Conservation (phyloP, 768 basidiomycete genomes). For the Mrakia gelida region DNA sequence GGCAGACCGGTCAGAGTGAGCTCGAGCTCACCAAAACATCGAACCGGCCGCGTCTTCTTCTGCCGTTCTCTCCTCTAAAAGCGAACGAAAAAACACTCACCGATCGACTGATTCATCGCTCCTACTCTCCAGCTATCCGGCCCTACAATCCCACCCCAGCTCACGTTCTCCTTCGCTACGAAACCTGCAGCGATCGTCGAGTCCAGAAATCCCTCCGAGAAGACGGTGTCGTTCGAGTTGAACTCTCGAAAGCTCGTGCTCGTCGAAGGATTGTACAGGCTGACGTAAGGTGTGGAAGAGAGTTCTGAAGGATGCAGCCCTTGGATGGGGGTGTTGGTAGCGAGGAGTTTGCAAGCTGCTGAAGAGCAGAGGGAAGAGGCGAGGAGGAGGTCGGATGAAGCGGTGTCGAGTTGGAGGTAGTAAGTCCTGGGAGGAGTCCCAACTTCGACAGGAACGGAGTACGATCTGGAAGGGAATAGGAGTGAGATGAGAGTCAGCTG, state of each 20-base stretch:
- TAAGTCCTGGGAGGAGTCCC: slow-evolving; percentile 17
- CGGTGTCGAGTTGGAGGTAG: slow-evolving; percentile 30
- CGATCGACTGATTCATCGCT: slow-evolving; percentile 9
- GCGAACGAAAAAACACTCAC: neutral
- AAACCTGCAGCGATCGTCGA: slow-evolving; percentile 15
- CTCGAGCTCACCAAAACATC: neutral
- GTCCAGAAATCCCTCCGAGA: neutral
- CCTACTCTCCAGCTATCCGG: slow-evolving; percentile 1
- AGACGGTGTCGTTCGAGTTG: slow-evolving; percentile 7
- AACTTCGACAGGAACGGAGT: slow-evolving; percentile 22
- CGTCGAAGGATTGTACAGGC: slow-evolving; percentile 13
- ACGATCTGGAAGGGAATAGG: neutral
- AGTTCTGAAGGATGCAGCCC: neutral
- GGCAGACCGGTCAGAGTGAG: neutral
- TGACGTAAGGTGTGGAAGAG: slow-evolving; percentile 23
- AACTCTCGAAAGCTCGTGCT: neutral
- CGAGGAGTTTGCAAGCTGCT: slow-evolving; percentile 5
- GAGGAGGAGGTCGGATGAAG: slow-evolving; percentile 25
- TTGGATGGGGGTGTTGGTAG: neutral
- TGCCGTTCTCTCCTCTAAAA: too few species aligned
- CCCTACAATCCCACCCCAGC: slow-evolving; percentile 16
- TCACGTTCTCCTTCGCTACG: slow-evolving; percentile 19
- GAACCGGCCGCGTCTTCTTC: neutral
- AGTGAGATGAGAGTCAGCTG: neutral
- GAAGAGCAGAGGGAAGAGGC: slow-evolving; percentile 27